Conservation (phyloP, 2,329 filamentous ascomycete genomes). For the Penicillium sp. region DNA sequence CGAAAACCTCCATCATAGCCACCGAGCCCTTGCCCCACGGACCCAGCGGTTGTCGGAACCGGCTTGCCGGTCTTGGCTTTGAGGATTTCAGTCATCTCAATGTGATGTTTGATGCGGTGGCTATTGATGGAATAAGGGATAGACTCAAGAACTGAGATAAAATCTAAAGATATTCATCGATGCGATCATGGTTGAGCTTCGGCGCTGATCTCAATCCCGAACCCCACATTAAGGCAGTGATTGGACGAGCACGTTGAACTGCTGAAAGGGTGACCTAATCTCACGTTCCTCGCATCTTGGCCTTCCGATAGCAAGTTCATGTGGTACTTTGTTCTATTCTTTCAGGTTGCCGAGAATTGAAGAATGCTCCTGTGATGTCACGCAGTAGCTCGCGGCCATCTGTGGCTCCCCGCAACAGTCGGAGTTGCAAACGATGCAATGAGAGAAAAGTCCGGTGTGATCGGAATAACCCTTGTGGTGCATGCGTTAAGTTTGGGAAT, state of each 20-base stretch:
- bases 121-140: no score
- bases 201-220: neutral
- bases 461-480: neutral
- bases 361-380: no score
- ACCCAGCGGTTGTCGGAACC: constrained; percentile 42
- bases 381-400: no score
- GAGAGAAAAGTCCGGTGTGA: neutral
- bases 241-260: neutral
- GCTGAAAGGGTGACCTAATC: neutral
- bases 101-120: no score
- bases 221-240: neutral
- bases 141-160: no score
- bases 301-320: neutral
- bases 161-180: neutral
- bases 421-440: neutral
- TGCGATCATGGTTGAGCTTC: neutral
- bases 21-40: constrained; percentile 43
- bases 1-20: constrained; percentile 45
- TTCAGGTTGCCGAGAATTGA: no score
- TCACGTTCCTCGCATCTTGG: neutral
- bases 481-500: neutral
- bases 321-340: no score
- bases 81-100: constrained; percentile 48
- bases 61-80: constrained; percentile 46
- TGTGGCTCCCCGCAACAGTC: neutral